phyloP scores from a whole-genome alignment of 306 rosid species.

The Coriaria nepalensis region DNA sequence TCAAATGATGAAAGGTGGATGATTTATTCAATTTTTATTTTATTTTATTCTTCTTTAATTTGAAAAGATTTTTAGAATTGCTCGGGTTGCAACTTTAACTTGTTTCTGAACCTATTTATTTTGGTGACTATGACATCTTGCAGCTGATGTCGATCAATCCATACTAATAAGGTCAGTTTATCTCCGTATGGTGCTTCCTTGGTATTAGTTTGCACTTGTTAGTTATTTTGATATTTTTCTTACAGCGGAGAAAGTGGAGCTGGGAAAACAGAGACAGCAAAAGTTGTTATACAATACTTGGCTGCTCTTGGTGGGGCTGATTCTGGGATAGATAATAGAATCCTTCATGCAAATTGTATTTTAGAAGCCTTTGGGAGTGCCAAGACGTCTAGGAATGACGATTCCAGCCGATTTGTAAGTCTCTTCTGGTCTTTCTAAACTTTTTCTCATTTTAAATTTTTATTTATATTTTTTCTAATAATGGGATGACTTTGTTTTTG shows the following conservation, averaged over 20 bases:
- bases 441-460: neutral
- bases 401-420: slow-evolving; percentile 97
- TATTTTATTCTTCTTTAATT: neutral
- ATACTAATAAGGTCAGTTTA: slow-evolving; percentile 76
- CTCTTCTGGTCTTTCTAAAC: slow-evolving; percentile 12
- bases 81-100: slow-evolving; percentile 4
- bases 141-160: slow-evolving; percentile 85
- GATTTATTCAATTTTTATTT: neutral
- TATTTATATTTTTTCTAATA: too few relatives aligned
- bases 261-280: slow-evolving; percentile 91
- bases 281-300: slow-evolving; percentile 77
- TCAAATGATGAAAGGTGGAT: slow-evolving; percentile 74
- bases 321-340: slow-evolving; percentile 47
- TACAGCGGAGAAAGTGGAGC: slow-evolving; percentile 96
- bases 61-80: neutral
- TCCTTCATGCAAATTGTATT: slow-evolving; percentile 57
- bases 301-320: slow-evolving; percentile 65
- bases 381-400: slow-evolving; percentile 66
- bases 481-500: too few relatives aligned
- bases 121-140: slow-evolving; percentile 22
- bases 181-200: too few relatives aligned
- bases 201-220: too few relatives aligned
- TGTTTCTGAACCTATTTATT: slow-evolving; percentile 15
- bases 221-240: slow-evolving; percentile 1
- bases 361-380: slow-evolving; percentile 97